These are phyloP conservation scores for Parathielavia hyrcaniae DNA, from an alignment of 495 filamentous ascomycete genomes.

Conservation along the genomic window DNA sequence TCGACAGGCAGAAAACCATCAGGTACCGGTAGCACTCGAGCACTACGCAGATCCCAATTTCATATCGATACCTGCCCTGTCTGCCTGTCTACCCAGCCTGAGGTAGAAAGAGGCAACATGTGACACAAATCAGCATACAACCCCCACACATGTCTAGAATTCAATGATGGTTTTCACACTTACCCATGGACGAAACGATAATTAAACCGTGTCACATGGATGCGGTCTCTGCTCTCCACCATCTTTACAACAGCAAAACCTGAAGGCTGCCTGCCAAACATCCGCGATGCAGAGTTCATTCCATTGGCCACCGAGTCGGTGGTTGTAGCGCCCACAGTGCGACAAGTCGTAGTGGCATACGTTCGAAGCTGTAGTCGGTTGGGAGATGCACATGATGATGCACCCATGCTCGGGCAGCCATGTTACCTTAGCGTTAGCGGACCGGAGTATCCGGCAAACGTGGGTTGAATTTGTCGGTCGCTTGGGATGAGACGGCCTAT, in stretches of 20 bases:
- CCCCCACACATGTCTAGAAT: no score
- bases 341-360: background rate
- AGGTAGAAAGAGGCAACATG: no score
- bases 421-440: background rate
- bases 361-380: background rate
- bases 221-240: no score
- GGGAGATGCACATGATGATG: no score
- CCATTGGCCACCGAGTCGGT: background rate
- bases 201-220: no score
- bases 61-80: background rate
- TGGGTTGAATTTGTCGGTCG: background rate
- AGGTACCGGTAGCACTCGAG: background rate
- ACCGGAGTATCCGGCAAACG: background rate
- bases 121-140: no score
- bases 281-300: background rate
- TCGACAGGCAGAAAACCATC: no score
- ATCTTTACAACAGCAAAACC: no score
- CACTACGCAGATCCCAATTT: background rate
- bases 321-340: background rate
- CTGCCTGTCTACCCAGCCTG: no score
- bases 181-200: no score
- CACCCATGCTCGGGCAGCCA: background rate
- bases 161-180: no score
- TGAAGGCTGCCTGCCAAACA: no score
- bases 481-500: background rate